These are phyloP conservation scores for carrot (Daucus carota) DNA, from an alignment of 129 eudicot genomes.

Conservation along the genomic window DNA sequence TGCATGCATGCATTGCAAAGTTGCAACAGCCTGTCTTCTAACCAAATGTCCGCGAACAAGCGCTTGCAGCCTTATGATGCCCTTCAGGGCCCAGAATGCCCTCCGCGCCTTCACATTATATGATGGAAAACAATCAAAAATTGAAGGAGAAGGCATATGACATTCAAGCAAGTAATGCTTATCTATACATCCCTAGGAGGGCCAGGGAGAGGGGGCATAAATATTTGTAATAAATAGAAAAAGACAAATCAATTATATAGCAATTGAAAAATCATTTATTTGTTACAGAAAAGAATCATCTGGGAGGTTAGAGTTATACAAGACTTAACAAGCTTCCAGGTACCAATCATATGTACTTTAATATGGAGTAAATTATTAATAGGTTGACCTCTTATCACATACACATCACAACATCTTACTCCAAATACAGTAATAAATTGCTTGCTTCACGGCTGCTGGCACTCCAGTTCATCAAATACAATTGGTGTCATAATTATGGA, in stretches of 20 bases:
- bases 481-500: not conserved
- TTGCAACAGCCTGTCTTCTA: conserved; percentile 85
- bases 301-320: not conserved
- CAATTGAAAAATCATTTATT: not conserved
- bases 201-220: not conserved
- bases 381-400: not conserved
- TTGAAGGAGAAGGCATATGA: not conserved
- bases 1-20: conserved; percentile 68
- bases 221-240: not conserved
- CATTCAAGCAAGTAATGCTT: not conserved
- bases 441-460: not conserved
- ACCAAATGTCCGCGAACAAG: conserved; percentile 84
- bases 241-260: not conserved
- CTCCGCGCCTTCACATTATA: conserved; percentile 63
- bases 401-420: not conserved
- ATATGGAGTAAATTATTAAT: not conserved
- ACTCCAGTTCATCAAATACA: not conserved
- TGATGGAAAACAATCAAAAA: not conserved
- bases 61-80: conserved; percentile 88
- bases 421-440: not conserved
- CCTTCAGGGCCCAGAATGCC: conserved; percentile 89
- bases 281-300: not conserved
- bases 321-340: not conserved
- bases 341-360: not conserved
- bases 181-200: not conserved